phyloP scores from a whole-genome alignment of 495 filamentous ascomycete genomes.

The Gamarada debralockiae region DNA sequence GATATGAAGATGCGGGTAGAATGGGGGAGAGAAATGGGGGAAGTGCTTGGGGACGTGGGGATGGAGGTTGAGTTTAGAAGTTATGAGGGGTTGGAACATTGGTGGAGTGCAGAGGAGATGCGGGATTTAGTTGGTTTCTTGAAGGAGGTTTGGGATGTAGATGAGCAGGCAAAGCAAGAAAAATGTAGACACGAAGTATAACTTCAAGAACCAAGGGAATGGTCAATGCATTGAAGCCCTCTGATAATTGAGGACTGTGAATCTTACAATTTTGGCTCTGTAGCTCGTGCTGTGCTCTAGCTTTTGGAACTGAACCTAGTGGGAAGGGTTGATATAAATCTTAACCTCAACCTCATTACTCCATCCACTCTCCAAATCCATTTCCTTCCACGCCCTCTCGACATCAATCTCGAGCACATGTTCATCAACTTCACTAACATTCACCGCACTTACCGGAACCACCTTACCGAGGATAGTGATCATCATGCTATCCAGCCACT shows the following conservation, averaged over 20 bases:
- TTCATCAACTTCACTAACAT: slow-evolving; percentile 44
- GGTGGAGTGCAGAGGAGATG: background rate
- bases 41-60: background rate
- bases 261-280: too few species aligned
- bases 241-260: too few species aligned
- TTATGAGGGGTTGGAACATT: slow-evolving; percentile 4
- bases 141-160: too few species aligned
- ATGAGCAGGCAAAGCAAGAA: too few species aligned
- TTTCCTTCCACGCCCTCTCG: slow-evolving; percentile 70
- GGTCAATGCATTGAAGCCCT: too few species aligned
- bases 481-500: slow-evolving; percentile 66
- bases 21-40: background rate
- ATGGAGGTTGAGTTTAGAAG: background rate
- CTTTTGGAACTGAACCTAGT: background rate
- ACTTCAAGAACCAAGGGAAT: too few species aligned
- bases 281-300: too few species aligned
- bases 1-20: slow-evolving; percentile 2
- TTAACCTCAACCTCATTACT: slow-evolving; percentile 79
- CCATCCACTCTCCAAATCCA: slow-evolving; percentile 70
- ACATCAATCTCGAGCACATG: slow-evolving; percentile 76
- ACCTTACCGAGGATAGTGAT: slow-evolving; percentile 67
- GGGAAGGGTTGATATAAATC: slow-evolving; percentile 43
- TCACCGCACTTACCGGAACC: slow-evolving; percentile 63
- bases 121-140: background rate
- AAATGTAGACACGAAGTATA: too few species aligned